Conservation (phyloP, 805 yeast genomes). For the Lipomyces mesembrius region DNA sequence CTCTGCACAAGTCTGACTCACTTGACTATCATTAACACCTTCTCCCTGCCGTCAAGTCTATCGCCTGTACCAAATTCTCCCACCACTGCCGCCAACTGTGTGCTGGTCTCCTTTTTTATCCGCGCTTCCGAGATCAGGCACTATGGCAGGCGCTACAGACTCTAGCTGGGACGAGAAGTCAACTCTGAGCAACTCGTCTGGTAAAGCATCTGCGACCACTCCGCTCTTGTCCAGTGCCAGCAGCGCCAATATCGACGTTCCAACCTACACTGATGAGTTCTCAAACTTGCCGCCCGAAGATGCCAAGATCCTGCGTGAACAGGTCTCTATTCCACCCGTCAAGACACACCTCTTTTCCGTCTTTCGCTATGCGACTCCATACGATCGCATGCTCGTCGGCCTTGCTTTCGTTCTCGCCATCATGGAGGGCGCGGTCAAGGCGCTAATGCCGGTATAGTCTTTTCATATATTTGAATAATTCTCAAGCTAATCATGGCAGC, state of each 20-base stretch:
- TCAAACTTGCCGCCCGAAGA: conserved; percentile 43
- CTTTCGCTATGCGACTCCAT: conserved; percentile 46
- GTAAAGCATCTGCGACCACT: conserved; percentile 2
- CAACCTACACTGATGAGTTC: conserved; percentile 35
- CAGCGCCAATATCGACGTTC: conserved; percentile 16
- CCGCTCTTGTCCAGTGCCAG: background rate
- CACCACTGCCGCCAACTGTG: background rate
- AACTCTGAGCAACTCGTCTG: background rate
- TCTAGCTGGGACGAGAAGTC: conserved; percentile 9
- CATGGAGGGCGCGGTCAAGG: conserved; percentile 49
- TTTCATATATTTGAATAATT: background rate
- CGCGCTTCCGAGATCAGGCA: background rate
- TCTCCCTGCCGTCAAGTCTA: too few relatives aligned
- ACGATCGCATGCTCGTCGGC: conserved; percentile 41
- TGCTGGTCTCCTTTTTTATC: background rate
- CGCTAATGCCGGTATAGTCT: conserved; percentile 36
- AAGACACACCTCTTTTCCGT: conserved; percentile 41
- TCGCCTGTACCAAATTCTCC: background rate
- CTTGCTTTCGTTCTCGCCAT: conserved; percentile 45
- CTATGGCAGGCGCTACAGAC: background rate
- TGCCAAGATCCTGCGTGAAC: conserved; percentile 45
- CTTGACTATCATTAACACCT: background rate
- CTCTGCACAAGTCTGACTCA: background rate
- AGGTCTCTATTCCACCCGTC: conserved; percentile 38
- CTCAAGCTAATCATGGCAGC: conserved; percentile 24